Percentiles rank a stretch among this genome's conserved stretches.
These are phyloP conservation scores for Penicillium subrubescens DNA, from an alignment of 495 filamentous ascomycete species.

Conservation along the genomic window DNA sequence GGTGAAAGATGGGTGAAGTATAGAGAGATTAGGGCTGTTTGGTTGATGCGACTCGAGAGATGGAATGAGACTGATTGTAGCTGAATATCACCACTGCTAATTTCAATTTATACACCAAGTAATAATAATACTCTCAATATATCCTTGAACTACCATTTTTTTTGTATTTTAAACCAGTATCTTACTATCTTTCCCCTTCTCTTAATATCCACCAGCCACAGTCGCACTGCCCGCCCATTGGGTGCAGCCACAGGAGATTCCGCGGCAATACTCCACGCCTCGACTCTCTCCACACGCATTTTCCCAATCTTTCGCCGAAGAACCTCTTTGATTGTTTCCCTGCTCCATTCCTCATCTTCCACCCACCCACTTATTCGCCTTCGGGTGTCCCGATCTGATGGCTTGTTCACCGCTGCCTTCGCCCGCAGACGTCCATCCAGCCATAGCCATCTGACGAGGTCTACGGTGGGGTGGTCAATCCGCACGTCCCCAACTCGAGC, in stretches of 20 bases:
- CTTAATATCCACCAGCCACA: constrained; percentile 6
- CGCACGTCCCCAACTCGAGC: constrained; percentile 36
- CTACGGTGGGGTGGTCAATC: constrained; percentile 46
- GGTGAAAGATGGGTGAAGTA: not conserved
- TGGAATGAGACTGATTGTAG: not conserved
- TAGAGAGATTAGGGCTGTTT: not conserved
- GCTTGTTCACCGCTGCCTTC: constrained; percentile 43
- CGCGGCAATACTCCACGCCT: constrained; percentile 18
- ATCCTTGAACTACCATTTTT: not conserved
- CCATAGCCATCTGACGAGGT: constrained; percentile 58
- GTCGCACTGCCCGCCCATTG: not conserved
- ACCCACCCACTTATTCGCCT: constrained; percentile 6
- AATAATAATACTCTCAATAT: not conserved
- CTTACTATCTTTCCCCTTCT: not conserved
- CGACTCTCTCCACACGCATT: constrained; percentile 13
- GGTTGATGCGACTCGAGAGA: not conserved
- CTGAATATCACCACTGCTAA: not conserved
- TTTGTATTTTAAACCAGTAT: not conserved
- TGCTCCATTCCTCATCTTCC: not conserved
- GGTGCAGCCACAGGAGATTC: constrained; percentile 10
- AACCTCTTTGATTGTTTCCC: not conserved
- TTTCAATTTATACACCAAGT: not conserved
- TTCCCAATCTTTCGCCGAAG: constrained; percentile 4
- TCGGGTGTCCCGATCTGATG: constrained; percentile 37
- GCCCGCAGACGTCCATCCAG: constrained; percentile 44